Base-by-base conservation (phyloP, 2,329 filamentous ascomycete species). In the Aspergillus unguis region DNA sequence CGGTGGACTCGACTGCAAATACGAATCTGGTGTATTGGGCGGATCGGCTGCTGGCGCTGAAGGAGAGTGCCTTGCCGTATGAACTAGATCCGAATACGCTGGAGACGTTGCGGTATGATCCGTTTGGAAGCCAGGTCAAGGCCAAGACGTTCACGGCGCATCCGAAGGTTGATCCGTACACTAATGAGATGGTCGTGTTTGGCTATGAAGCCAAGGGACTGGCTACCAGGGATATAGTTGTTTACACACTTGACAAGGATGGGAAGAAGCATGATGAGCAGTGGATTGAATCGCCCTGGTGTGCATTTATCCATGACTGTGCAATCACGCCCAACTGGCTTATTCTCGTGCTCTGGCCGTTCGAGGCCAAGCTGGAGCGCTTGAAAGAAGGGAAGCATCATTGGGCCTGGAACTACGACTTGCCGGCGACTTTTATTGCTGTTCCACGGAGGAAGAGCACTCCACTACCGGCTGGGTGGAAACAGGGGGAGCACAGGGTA, bases 21-120 rank as follows among this genome's bases (percentile, higher is more conserved):
- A 85, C 82, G 2, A 85, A 85, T 53, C 70, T 85, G 17, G 71
- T 80, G 1, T 82, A 79, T 59, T 85, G 79, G 78, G 68, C 78
- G 4, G 80, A 80, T 0, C 74, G 78, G 5, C 36, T 62, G 2
- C 47, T 62, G 2, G 60, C 58, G 44, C 60, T 84, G 47, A 84
- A 83, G 58, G 75, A 80, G 3, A 73, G 75, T 23, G 74, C 77
- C 7, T 80, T 78, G 2, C 79, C 80, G 1, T 75, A 74, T 31
- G 69, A 68, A 2, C 65, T 74, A 54, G 66, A 76, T 51, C 72
- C 74, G 0, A 58, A 66, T 8, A 74, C 72, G 0, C 61, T 76
- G 0, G 71, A 74, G 27, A 76, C 73, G 0, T 63, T 67, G 10
- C 64, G 70, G 0, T 63, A 69, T 10, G 71, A 74, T 52, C 70